Evolutionary conservation across 257 asterid genomes (phyloP), one percentile per base, ranked within the genome.

Genomic region (Knoxia roxburghii): DNA sequence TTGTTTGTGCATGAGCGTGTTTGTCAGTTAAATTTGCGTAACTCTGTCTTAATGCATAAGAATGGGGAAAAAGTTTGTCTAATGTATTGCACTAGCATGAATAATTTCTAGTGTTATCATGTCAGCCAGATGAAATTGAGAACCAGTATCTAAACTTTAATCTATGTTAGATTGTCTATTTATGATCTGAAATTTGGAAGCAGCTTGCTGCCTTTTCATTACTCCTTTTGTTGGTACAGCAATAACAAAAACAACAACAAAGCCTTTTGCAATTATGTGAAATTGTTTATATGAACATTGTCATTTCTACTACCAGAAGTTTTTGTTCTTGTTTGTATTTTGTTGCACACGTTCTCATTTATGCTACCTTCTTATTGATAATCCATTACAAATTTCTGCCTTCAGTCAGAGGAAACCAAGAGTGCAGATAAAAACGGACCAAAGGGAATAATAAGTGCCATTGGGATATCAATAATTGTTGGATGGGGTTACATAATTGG

Each of bases 401-500:
- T 79, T 64, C 83, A 90, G 97, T 83, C 97, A 66, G 97, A 89
- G 87, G 98, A 90, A 86, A 90, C 98, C 15, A 93, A 82, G 81
- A 77, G 77, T 72, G 97, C 98, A 12, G 97, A 90, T 76, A 62
- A 30, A 69, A 90, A 90, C 53, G 98, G 97, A 17, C 97, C 97
- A 1, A 87, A 76, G 75, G 98, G 98, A 70, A 93, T 93, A 76
- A 89, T 93, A 64, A 86, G 94, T 78, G 76, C 98, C 67, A 87
- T 90, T n/a, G 97, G 97, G 69, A 88, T 93, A 79, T 93, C 98
- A 20, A 75, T 88, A 67, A 46, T 90, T 61, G 95, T 81, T 27
- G 98, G 98, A n/a, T 93, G 97, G 97, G 96, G 90, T 66, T 93
- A 93, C 69, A 81, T 93, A 68, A 80, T 93, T 4, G 99, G 99